Evolutionary conservation across 176 grass and related monocot genomes (phyloP), one percentile per base, ranked within the genome.

Genomic region (Cenchrus americanus): DNA sequence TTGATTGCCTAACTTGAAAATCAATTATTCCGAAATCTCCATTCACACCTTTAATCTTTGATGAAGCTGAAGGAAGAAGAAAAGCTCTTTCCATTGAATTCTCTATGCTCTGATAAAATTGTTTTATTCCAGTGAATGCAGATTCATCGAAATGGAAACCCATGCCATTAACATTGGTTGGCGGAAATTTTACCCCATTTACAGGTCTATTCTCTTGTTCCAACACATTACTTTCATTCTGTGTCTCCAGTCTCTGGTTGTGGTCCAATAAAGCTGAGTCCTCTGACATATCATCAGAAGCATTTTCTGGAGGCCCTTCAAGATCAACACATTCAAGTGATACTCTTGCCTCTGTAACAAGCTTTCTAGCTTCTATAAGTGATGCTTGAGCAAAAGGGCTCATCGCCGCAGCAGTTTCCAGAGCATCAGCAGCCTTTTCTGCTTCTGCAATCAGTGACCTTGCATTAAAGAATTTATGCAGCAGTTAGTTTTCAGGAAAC

Each of bases 381-480:
- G 90, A 94, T 57, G 84, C 84, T 50, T 91, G 87, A 46, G 92
- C 95, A 55, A 84, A 88, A 82, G 85, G 90, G 69, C 82, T 97
- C 15, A 55, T 91, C 0, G 73, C 32, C 52, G 84, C 92, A 67
- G 85, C 90, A 70, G 69, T 83, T 81, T 97, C 95, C 75, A 97
- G 87, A 84, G 90, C 74, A 70, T 86, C 76, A 68, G 86, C 85
- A 51, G 92, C 95, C 80, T 93, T 97, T 41, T 94, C 90, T 27
- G 92, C 92, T 91, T 97, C 92, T 48, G 73, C 87, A 84, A 97
- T 97, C 32, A 91, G 73, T 81, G 91, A 86, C 89, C 95, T 97
- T 66, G 87, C 78, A 64, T 69, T 62, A 75, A 80, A 85, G 40
- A 88, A 78, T 27, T 47, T 79, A 44, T 83, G 53, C n/a, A 79